A percentile compares a stretch with the other conserved stretches of the same genome.
Conservation (phyloP, 495 filamentous ascomycete species). For the Hypoxylon fragiforme region DNA sequence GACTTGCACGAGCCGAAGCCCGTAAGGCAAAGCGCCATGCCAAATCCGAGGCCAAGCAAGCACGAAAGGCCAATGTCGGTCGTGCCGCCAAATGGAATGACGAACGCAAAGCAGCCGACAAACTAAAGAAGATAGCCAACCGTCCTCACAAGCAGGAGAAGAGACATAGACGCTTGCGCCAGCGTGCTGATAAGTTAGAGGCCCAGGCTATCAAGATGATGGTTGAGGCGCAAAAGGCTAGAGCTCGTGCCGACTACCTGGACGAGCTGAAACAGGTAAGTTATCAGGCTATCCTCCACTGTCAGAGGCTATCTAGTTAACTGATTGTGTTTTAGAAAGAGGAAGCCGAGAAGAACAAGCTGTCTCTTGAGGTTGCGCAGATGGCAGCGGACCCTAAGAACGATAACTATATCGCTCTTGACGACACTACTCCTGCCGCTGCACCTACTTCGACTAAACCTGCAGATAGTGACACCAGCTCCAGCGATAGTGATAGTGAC, state of each 20-base stretch:
- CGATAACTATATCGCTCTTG: conserved; percentile 26
- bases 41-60: conserved; percentile 39
- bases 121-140: conserved; percentile 33
- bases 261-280: conserved; percentile 22
- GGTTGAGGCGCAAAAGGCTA: conserved; percentile 30
- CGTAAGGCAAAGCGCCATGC: conserved; percentile 37
- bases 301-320: not conserved
- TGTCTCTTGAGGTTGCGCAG: conserved; percentile 18
- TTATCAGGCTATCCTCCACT: not conserved
- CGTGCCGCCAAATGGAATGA: conserved; percentile 33
- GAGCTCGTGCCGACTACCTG: conserved; percentile 25
- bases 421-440: not conserved
- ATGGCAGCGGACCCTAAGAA: conserved; percentile 25
- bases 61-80: conserved; percentile 35
- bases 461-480: conserved; percentile 3
- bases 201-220: conserved; percentile 28
- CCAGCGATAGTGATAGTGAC: not conserved
- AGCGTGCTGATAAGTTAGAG: conserved; percentile 32
- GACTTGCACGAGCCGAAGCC: conserved; percentile 27
- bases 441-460: not conserved
- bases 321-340: conserved; percentile 23
- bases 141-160: conserved; percentile 37
- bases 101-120: conserved; percentile 33
- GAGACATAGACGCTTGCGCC: conserved; percentile 30
- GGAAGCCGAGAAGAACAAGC: conserved; percentile 27